phyloP scores from a whole-genome alignment of 768 basidiomycete species.

The Amylocystis lapponica region DNA sequence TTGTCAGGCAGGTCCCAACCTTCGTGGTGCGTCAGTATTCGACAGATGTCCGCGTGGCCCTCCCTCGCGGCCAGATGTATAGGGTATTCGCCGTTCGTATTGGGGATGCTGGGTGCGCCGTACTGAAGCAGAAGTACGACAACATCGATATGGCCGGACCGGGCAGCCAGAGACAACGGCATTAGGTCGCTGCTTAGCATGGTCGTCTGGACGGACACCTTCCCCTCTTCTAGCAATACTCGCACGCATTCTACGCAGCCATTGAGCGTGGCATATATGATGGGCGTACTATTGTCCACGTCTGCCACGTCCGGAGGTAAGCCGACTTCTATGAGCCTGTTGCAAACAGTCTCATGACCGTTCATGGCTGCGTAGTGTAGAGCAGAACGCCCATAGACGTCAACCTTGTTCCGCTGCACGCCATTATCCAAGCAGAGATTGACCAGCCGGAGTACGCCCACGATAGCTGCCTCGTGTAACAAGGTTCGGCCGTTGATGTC shows the following conservation, averaged over 20 bases:
- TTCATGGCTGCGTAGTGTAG: constrained; percentile 96
- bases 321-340: constrained; percentile 62
- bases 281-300: constrained; percentile 90
- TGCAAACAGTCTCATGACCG: constrained; percentile 74
- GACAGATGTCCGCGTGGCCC: constrained; percentile 84
- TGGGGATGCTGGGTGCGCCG: constrained; percentile 75
- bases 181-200: constrained; percentile 62
- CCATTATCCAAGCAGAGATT: constrained; percentile 71
- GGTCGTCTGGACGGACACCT: constrained; percentile 56
- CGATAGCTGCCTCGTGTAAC: constrained; percentile 89
- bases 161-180: constrained; percentile 87
- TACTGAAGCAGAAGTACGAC: constrained; percentile 70
- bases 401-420: constrained; percentile 65
- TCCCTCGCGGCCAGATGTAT: constrained; percentile 93
- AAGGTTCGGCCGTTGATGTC: constrained; percentile 96
- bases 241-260: constrained; percentile 80
- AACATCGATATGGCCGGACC: constrained; percentile 82
- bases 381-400: constrained; percentile 89
- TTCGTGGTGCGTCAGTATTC: constrained; percentile 61
- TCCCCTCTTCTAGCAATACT: constrained; percentile 72
- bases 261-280: constrained; percentile 87
- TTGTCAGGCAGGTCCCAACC: constrained; percentile 90
- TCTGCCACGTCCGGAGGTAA: constrained; percentile 69
- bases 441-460: constrained; percentile 73
- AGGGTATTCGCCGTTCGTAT: constrained; percentile 95